Percentiles rank a stretch among this genome's conserved stretches.
These are phyloP conservation scores for Fusarium bactridioides DNA, from an alignment of 2,329 filamentous ascomycete species.

Conservation along the genomic window DNA sequence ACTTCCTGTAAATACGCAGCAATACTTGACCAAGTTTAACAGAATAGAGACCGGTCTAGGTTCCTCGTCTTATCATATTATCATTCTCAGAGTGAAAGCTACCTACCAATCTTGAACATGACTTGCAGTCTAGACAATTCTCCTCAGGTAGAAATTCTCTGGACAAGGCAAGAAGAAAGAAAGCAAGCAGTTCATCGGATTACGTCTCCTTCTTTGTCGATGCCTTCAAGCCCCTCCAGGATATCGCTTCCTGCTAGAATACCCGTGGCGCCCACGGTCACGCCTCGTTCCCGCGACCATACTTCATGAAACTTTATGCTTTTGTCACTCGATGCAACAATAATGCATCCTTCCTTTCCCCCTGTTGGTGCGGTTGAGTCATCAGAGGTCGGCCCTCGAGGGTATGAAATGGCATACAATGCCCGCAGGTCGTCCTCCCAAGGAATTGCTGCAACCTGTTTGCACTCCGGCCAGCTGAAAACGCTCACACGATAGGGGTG, in stretches of 20 bases:
- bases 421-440: slow-evolving; percentile 83
- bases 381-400: slow-evolving; percentile 54
- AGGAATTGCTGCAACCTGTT: slow-evolving; percentile 83
- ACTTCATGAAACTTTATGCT: slow-evolving; percentile 96
- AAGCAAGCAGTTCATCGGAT: slow-evolving; percentile 64
- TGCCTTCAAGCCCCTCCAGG: slow-evolving; percentile 80
- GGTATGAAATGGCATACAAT: slow-evolving; percentile 87
- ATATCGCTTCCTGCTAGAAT: slow-evolving; percentile 85
- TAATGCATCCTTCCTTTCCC: slow-evolving; percentile 68
- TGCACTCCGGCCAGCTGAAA: slow-evolving; percentile 93
- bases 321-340: slow-evolving; percentile 90
- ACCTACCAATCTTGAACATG: slow-evolving; percentile 10
- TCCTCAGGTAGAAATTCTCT: background rate
- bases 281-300: slow-evolving; percentile 73
- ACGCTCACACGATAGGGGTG: slow-evolving; percentile 90
- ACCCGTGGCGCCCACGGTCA: slow-evolving; percentile 61
- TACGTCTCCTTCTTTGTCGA: slow-evolving; percentile 75
- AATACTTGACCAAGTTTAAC: background rate
- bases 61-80: slow-evolving; percentile 6
- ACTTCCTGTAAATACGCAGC: slow-evolving; percentile 10
- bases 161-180: background rate
- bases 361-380: slow-evolving; percentile 35
- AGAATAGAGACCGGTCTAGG: background rate
- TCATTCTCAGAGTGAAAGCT: slow-evolving; percentile 16
- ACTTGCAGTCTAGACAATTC: slow-evolving; percentile 21